These are phyloP conservation scores for Trichomonas vaginalis DNA, from an alignment of 208 protist species.

Conservation along the genomic window DNA sequence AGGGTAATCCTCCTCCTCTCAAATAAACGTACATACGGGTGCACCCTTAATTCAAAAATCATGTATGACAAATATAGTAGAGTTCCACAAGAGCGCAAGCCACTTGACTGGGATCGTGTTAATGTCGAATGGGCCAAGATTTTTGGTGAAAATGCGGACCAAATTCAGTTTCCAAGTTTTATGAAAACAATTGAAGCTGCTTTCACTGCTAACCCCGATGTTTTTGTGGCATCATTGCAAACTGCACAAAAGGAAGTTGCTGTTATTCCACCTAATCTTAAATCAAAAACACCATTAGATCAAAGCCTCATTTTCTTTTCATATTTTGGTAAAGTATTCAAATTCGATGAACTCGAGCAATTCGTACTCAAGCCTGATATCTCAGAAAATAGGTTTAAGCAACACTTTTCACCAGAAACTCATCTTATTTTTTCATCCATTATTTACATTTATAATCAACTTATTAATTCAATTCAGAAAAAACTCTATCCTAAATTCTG, in stretches of 20 bases:
- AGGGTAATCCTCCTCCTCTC: no score
- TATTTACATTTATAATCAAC: background rate
- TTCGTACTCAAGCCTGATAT: background rate
- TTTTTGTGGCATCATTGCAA: background rate
- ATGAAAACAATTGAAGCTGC: background rate
- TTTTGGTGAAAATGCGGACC: background rate
- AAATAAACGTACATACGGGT: no score
- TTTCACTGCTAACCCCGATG: background rate
- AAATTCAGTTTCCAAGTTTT: background rate
- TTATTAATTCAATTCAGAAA: background rate
- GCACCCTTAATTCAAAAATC: no score
- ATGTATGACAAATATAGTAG: background rate
- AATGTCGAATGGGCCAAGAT: background rate
- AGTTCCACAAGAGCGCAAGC: background rate
- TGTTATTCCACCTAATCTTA: background rate
- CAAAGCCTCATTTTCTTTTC: background rate
- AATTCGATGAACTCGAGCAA: background rate
- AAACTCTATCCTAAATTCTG: background rate
- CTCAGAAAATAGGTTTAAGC: background rate
- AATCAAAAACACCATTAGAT: background rate
- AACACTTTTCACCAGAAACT: background rate
- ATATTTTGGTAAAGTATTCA: background rate
- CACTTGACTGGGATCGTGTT: background rate
- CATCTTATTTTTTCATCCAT: background rate
- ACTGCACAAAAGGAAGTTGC: background rate